Percentiles rank a stretch among this genome's conserved stretches.
phyloP scores from a whole-genome alignment of 2,329 filamentous ascomycete species.

The Venturia asperata region DNA sequence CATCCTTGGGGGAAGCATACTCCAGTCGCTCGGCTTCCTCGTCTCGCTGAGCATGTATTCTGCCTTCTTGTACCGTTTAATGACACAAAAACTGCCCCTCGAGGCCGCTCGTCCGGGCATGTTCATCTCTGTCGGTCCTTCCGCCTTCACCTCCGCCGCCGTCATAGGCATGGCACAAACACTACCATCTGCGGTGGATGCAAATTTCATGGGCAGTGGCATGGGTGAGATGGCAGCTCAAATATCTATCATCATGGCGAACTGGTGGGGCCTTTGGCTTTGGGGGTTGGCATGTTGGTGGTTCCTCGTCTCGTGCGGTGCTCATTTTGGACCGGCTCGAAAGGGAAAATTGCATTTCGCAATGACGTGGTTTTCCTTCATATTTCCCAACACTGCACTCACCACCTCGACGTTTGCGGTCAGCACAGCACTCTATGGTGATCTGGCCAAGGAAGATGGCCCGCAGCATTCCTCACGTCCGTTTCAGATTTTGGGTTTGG shows the following conservation, averaged over 20 bases:
- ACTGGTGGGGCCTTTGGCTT: conserved; percentile 68
- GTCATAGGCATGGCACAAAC: conserved; percentile 43
- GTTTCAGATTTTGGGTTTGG: conserved; percentile 59
- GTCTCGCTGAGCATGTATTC: conserved; percentile 73
- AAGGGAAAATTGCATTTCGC: conserved; percentile 62
- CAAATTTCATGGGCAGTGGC: conserved; percentile 49
- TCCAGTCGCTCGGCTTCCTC: conserved; percentile 59
- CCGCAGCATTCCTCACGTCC: neutral
- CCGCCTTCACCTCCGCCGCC: conserved; percentile 59
- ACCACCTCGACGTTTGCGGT: conserved; percentile 67
- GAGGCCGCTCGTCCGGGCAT: conserved; percentile 73
- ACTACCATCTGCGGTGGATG: conserved; percentile 42
- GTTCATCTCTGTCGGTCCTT: conserved; percentile 77
- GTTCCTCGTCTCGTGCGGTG: conserved; percentile 71
- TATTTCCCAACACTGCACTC: conserved; percentile 73
- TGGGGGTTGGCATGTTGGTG: conserved; percentile 82
- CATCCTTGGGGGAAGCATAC: conserved; percentile 52
- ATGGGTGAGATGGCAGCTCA: conserved; percentile 46
- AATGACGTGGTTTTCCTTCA: conserved; percentile 80
- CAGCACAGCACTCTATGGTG: conserved; percentile 53
- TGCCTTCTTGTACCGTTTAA: conserved; percentile 76
- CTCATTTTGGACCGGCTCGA: conserved; percentile 60
- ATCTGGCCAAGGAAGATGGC: conserved; percentile 15
- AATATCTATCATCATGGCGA: conserved; percentile 48
- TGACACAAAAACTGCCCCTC: conserved; percentile 77